Base-by-base conservation (phyloP, 2,329 filamentous ascomycete genomes). In the Arthrobotrys entomopaga region DNA sequence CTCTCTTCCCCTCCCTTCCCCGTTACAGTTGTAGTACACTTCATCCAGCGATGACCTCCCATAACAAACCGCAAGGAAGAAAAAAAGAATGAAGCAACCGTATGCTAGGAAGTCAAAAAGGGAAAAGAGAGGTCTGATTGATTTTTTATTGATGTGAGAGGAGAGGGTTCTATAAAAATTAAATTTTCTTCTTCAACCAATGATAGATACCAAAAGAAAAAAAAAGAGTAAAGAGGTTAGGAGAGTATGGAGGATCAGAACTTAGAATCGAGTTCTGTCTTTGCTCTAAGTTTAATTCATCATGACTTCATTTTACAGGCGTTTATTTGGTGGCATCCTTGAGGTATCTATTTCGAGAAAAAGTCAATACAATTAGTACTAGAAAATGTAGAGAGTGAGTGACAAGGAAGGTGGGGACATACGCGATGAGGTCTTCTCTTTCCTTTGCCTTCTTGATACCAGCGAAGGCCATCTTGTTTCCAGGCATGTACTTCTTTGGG, bases 381-480 rank as follows among this genome's bases (percentile, higher is more conserved):
- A 2, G 2, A 5, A 42, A 26, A 59, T 2, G 11, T 34, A 60
- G 29, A 8, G 29, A 34, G 7, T 24, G 19, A 34, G 10, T 50
- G 11, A 42, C 1, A 10, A 16, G 46, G 16, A 11, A 20, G 1
- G 52, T 48, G 19, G 19, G 5, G 57, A 88, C 90, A 81, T 91
- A 94, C 90, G 92, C 93, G 89, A 99, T 97, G 81, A 99, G 87
- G 85, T 99, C 94, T 84, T 98, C 97, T 84, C 95, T 89, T 87
- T 98, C 95, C 91, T 98, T 98, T 82, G 89, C 88, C 92, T 99
- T 99, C 93, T 99, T 99, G 82, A 99, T 89, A 84, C 95, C 95
- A 86, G 95, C 95, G 83, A 98, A 99, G 81, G 95, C 95, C 95
- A 99, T 99, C 92, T 98, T 99, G 86, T 95, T 99, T 80, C 95